phyloP scores from a whole-genome alignment of 2,329 filamentous ascomycete species.

The Fusarium sororula region DNA sequence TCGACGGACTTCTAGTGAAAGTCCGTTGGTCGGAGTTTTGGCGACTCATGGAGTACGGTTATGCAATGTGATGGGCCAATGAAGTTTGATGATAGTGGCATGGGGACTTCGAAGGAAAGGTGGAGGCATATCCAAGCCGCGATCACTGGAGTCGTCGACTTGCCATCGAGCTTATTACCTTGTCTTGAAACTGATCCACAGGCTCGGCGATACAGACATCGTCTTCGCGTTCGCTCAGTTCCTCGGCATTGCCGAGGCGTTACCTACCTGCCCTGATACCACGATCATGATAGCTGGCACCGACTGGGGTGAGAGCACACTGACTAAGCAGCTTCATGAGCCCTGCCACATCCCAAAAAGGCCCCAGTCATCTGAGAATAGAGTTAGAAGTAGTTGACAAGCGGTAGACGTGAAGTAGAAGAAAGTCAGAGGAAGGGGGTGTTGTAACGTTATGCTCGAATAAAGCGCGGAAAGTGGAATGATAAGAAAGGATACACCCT shows the following conservation, averaged over 20 bases:
- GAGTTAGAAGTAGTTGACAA: neutral
- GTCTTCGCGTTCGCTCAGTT: neutral
- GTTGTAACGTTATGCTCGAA: neutral
- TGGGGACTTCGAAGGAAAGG: neutral
- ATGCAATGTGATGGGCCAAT: neutral
- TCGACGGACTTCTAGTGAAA: accelerated
- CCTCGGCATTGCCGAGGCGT: neutral
- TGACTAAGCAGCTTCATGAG: neutral
- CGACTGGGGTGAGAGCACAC: neutral
- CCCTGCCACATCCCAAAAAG: neutral
- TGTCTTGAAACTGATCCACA: neutral
- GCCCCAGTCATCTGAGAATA: neutral
- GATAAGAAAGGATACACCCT: accelerated
- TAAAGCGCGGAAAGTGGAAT: accelerated
- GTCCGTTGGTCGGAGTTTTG: neutral
- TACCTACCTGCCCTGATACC: neutral
- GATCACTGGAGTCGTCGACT: neutral
- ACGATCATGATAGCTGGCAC: neutral
- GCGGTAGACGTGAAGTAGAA: no score
- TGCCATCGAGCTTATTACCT: neutral
- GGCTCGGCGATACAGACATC: accelerated
- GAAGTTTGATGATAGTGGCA: neutral
- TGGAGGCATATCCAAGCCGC: accelerated
- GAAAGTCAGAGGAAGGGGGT: neutral
- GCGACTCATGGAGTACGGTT: neutral